Evolutionary conservation across 2,329 filamentous ascomycete species (phyloP).

Genomic region (Teratosphaeria nubilosa): DNA sequence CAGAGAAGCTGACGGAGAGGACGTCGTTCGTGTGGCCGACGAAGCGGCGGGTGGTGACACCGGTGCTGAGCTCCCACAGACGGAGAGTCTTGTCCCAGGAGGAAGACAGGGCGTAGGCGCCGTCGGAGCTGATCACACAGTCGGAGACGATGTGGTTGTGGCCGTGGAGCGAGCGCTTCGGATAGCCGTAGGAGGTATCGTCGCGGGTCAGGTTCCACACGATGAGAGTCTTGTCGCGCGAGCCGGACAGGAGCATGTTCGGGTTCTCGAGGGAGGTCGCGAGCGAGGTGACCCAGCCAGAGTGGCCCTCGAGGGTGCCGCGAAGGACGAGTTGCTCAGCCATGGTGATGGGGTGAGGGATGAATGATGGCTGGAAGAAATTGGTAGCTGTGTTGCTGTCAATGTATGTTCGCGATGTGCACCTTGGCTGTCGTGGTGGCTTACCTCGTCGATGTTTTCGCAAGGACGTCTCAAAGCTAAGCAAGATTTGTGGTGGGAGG

Average conservation of each 20-base stretch:
- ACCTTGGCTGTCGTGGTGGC: neutral
- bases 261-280: constrained; percentile 99
- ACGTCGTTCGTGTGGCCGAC: constrained; percentile 99
- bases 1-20: constrained; percentile 98
- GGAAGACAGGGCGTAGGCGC: constrained; percentile 95
- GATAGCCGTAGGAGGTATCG: constrained; percentile 96
- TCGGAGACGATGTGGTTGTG: constrained; percentile 99
- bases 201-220: constrained; percentile 99
- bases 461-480: neutral
- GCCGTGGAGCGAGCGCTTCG: constrained; percentile 96
- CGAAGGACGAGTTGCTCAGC: constrained; percentile 35
- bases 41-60: constrained; percentile 94
- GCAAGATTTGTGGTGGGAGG: neutral
- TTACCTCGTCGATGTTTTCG: neutral
- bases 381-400: neutral
- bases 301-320: constrained; percentile 63
- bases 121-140: constrained; percentile 99
- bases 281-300: constrained; percentile 98
- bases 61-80: constrained; percentile 96
- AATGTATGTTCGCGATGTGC: neutral
- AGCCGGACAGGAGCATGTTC: constrained; percentile 98
- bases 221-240: constrained; percentile 97
- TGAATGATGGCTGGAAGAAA: neutral
- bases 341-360: constrained; percentile 12
- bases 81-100: constrained; percentile 99